Evolutionary conservation across 148 eudicot genomes (phyloP).

Genomic region (Diospyros lotus): DNA sequence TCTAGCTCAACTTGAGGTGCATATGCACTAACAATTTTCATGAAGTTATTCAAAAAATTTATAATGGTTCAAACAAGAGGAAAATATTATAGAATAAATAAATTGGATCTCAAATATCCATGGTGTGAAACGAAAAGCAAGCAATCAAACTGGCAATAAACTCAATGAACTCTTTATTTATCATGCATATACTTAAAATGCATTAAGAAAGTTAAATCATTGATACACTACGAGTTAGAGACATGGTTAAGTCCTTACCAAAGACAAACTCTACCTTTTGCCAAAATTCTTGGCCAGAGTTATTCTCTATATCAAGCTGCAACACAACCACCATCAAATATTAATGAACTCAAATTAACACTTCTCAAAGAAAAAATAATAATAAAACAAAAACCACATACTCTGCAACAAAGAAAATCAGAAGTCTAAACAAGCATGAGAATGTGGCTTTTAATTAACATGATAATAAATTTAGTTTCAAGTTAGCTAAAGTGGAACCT

Average conservation of each 20-base stretch:
- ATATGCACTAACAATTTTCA: too few relatives aligned
- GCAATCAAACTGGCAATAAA: background rate
- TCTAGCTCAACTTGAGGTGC: too few relatives aligned
- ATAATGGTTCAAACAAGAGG: too few relatives aligned
- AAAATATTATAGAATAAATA: background rate
- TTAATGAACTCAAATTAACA: background rate
- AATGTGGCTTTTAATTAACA: too few relatives aligned
- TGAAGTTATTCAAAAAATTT: too few relatives aligned
- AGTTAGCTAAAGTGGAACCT: too few relatives aligned
- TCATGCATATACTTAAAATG: background rate
- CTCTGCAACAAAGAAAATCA: background rate
- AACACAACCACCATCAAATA: slow-evolving; percentile 10
- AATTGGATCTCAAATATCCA: background rate
- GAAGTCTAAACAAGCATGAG: too few relatives aligned
- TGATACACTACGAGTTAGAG: background rate
- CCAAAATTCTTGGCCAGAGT: slow-evolving; percentile 72
- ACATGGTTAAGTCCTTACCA: slow-evolving; percentile 46
- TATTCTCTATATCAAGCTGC: slow-evolving; percentile 88
- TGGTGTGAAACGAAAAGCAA: slow-evolving; percentile 8
- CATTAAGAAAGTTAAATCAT: background rate
- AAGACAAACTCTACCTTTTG: slow-evolving; percentile 83
- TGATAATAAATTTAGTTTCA: too few relatives aligned
- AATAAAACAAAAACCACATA: too few relatives aligned
- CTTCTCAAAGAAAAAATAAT: too few relatives aligned
- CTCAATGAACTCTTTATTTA: background rate